These are phyloP conservation scores for Claviceps sp. DNA, from an alignment of 2,329 filamentous ascomycete genomes.

Conservation along the genomic window DNA sequence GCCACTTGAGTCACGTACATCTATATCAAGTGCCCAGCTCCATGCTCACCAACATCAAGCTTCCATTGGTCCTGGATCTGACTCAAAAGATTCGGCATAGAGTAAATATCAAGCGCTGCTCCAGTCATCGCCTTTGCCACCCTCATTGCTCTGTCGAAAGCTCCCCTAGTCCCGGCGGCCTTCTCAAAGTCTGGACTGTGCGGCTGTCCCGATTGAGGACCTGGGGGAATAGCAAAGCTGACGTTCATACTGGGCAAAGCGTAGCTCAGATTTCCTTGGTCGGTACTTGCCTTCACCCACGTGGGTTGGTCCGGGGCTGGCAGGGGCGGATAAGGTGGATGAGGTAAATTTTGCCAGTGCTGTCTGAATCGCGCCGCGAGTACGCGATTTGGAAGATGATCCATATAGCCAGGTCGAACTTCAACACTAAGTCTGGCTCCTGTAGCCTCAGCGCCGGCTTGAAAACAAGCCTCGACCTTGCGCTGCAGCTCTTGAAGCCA, in stretches of 20 bases:
- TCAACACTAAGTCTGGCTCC: conserved; percentile 32
- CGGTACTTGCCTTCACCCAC: conserved; percentile 32
- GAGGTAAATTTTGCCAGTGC: conserved; percentile 23
- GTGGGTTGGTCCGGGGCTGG: conserved; percentile 20
- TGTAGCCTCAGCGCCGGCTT: conserved; percentile 24
- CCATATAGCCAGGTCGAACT: conserved; percentile 30
- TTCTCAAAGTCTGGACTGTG: conserved; percentile 40
- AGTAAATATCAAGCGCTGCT: conserved; percentile 33
- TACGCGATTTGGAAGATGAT: conserved; percentile 40
- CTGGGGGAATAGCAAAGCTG: conserved; percentile 37
- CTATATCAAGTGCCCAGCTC: not conserved
- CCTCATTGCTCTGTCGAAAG: conserved; percentile 27
- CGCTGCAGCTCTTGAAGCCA: conserved; percentile 24
- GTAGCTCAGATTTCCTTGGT: conserved; percentile 46
- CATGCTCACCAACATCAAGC: not conserved
- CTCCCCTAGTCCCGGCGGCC: conserved; percentile 33
- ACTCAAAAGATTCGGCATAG: conserved; percentile 24
- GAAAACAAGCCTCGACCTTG: conserved; percentile 28
- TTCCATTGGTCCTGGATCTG: conserved; percentile 20
- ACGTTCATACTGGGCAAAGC: conserved; percentile 40
- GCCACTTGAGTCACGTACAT: not conserved
- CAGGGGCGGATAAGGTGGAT: conserved; percentile 20
- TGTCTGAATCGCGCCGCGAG: conserved; percentile 31
- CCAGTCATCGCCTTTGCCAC: conserved; percentile 35
- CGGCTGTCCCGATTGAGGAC: conserved; percentile 21